Percentiles rank a stretch among this genome's conserved stretches.
Evolutionary conservation across 1,139 yeast species (phyloP).

Genomic region (Blastobotrys illinoisensis): DNA sequence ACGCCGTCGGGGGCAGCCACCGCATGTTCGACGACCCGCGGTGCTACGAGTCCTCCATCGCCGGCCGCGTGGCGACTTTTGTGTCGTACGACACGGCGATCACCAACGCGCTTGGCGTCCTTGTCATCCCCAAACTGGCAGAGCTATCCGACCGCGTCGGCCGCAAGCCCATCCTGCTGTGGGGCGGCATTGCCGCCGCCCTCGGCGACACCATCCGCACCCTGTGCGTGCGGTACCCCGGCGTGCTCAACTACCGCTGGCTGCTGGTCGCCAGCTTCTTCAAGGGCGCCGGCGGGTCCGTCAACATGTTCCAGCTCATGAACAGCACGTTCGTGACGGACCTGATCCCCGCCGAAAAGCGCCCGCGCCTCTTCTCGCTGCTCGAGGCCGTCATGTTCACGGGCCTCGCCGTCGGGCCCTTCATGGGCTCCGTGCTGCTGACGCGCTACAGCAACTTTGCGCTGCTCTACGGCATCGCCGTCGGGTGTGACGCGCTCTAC

Average conservation of each 20-base stretch:
- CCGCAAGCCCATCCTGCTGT: conserved; percentile 44
- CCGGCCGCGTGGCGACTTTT: conserved; percentile 26
- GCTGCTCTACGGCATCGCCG: conserved; percentile 27
- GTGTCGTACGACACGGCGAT: conserved; percentile 22
- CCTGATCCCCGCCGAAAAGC: conserved; percentile 46
- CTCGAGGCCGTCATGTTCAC: conserved; percentile 52
- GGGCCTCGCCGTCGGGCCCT: conserved; percentile 64
- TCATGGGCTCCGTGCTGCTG: conserved; percentile 44
- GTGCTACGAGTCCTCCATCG: conserved; percentile 21
- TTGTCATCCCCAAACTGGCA: conserved; percentile 40
- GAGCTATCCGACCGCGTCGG: conserved; percentile 63
- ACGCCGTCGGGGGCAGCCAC: not conserved
- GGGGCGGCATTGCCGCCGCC: conserved; percentile 29
- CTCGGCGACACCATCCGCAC: conserved; percentile 24
- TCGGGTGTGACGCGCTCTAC: conserved; percentile 23
- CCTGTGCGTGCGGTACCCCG: conserved; percentile 26
- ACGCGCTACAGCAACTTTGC: conserved; percentile 25
- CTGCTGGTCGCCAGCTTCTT: conserved; percentile 39
- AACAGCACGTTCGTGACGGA: conserved; percentile 61
- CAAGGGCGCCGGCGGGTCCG: conserved; percentile 52
- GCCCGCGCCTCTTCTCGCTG: conserved; percentile 54
- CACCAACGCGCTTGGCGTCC: conserved; percentile 20
- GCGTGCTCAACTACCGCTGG: conserved; percentile 32
- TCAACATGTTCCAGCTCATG: conserved; percentile 46
- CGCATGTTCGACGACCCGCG: conserved; percentile 19